Conservation (phyloP, 2,329 filamentous ascomycete species). For the Fusarium praegraminearum region DNA sequence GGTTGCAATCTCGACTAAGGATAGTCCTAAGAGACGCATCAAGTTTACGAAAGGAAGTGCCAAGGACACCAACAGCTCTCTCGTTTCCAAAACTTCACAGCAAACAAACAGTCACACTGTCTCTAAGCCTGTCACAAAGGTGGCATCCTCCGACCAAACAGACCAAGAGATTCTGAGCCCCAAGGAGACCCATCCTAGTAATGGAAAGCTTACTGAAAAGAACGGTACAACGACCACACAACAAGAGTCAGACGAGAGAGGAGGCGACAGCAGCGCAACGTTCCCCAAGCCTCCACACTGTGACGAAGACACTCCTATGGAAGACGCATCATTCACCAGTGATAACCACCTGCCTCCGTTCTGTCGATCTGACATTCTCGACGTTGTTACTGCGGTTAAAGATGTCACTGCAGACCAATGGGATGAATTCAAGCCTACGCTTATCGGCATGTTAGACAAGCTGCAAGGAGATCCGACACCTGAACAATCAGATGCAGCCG, state of each 20-base stretch:
- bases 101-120: background rate
- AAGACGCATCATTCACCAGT: background rate
- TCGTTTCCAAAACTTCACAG: background rate
- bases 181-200: constrained; percentile 10
- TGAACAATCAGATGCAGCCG: constrained; percentile 11
- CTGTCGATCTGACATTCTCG: constrained; percentile 8
- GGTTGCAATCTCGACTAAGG: background rate
- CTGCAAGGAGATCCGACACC: constrained; percentile 18
- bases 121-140: background rate
- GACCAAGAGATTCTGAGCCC: background rate
- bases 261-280: background rate
- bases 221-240: background rate
- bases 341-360: background rate
- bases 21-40: constrained; percentile 16
- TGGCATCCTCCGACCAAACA: background rate
- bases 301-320: constrained; percentile 19
- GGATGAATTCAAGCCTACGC: constrained; percentile 19
- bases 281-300: background rate
- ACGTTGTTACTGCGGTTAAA: constrained; percentile 2
- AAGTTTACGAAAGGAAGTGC: background rate
- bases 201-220: background rate
- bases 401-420: background rate
- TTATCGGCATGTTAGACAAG: constrained; percentile 20
- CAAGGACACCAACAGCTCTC: background rate
- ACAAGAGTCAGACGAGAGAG: background rate